Evolutionary conservation across 345 rosid genomes (phyloP), one percentile per base, ranked within the genome.

Genomic region (Eutrema yunnanense): DNA sequence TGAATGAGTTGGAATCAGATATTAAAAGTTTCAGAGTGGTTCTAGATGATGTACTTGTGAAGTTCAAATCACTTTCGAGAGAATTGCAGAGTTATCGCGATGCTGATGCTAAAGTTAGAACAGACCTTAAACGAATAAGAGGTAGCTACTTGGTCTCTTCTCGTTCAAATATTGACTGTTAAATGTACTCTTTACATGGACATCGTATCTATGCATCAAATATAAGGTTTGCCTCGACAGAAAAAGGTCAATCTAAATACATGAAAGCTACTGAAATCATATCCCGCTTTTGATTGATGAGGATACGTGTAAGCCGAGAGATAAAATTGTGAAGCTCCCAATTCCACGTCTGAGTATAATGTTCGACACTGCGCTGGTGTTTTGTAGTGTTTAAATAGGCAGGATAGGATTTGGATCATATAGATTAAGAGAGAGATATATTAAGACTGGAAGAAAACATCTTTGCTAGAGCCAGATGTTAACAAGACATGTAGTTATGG

Each of bases 1-100:
- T 82, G 58, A 51, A 50, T 72, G 87, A 84, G 68, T 81, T 90
- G 54, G 81, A 74, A 62, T 19, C 79, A 22, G 90, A 92, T 78
- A 82, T 87, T 64, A 87, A 82, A 81, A 85, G 78, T 71, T 78
- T 89, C 81, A 86, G 98, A 78, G 71, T 62, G 67, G 81, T 78
- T 61, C 66, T 88, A 52, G 82, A 79, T 75, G 96, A 86, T 78
- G 89, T 82, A 71, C 91, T 87, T 76, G 73, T 82, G 81, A 90
- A 86, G 81, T 90, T 86, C 73, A 90, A 78, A 75, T 69, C 84
- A 50, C 69, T 90, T 78, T 82, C 83, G 12, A 71, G 79, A 66
- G 89, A 92, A 65, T 78, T 92, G 83, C 94, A 84, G 79, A 79
- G 71, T 51, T 74, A 47, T 60, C 84, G 73, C 55, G 96, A 92